These are phyloP conservation scores for Lachancea cidri DNA, from an alignment of 805 yeast genomes.

Conservation along the genomic window DNA sequence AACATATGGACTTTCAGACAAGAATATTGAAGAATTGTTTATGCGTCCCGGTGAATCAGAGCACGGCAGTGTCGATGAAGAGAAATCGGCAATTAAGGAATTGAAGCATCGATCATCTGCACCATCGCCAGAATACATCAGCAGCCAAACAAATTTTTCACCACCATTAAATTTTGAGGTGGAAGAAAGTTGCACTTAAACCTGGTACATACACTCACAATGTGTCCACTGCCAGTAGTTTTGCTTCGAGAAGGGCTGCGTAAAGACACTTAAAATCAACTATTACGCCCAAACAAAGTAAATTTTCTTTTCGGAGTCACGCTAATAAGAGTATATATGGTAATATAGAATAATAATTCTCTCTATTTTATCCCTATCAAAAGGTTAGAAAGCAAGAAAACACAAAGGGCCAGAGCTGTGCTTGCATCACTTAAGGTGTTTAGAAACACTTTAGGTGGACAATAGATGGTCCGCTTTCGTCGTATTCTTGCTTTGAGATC, in stretches of 20 bases:
- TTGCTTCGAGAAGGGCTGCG: too few relatives aligned
- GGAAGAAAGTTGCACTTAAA: background rate
- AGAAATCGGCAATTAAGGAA: background rate
- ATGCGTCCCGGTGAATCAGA: background rate
- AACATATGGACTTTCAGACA: slow-evolving; percentile 32
- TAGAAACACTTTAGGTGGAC: slow-evolving; percentile 58
- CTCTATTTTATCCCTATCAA: slow-evolving; percentile 8
- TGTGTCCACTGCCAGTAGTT: too few relatives aligned
- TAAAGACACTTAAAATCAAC: too few relatives aligned
- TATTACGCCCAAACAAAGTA: background rate
- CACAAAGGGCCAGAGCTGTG: slow-evolving; percentile 2
- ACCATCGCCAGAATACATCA: slow-evolving; percentile 3
- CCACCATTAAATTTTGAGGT: background rate
- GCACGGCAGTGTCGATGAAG: background rate
- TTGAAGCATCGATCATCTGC: slow-evolving; percentile 2
- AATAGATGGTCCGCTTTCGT: slow-evolving; percentile 99
- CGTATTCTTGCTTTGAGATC: slow-evolving; percentile 99
- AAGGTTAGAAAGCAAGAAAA: slow-evolving; percentile 4
- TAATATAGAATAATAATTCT: slow-evolving; percentile 1
- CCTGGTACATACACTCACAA: background rate
- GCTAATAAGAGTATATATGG: slow-evolving; percentile 1
- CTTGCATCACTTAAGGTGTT: slow-evolving; percentile 12
- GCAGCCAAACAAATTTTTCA: background rate
- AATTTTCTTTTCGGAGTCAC: background rate
- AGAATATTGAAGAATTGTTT: slow-evolving; percentile 25